Conservation (phyloP, 164 flowering plant genomes). For the Magnolia officinalis region DNA sequence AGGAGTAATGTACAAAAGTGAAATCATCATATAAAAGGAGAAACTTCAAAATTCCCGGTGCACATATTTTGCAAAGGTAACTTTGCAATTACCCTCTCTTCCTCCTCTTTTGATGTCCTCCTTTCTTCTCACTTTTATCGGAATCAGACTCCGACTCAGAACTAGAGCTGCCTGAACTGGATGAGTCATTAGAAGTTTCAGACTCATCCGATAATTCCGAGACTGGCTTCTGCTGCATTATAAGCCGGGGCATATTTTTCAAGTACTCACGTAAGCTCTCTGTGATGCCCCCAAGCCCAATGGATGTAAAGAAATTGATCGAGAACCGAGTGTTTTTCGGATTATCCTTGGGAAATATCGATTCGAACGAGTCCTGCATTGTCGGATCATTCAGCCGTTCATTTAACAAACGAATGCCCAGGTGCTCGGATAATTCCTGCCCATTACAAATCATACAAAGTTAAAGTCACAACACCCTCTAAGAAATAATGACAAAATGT, state of each 20-base stretch:
- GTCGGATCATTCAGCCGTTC: constrained; percentile 73
- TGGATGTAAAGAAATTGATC: constrained; percentile 89
- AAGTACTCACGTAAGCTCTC: constrained; percentile 80
- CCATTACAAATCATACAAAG: neutral
- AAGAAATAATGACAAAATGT: neutral
- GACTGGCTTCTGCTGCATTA: constrained; percentile 74
- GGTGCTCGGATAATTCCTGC: constrained; percentile 89
- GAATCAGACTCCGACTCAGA: constrained; percentile 35
- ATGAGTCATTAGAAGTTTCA: constrained; percentile 28
- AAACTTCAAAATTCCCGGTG: too few relatives aligned
- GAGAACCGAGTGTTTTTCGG: constrained; percentile 86
- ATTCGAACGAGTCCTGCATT: constrained; percentile 77
- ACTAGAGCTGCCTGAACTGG: constrained; percentile 29
- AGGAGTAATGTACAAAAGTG: too few relatives aligned
- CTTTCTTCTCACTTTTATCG: constrained; percentile 31
- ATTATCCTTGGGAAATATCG: constrained; percentile 85
- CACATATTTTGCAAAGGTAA: too few relatives aligned
- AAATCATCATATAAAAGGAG: too few relatives aligned
- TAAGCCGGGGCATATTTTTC: constrained; percentile 86
- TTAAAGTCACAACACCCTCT: neutral
- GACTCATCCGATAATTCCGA: constrained; percentile 51
- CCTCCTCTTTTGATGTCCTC: constrained; percentile 32
- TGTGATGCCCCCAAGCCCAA: constrained; percentile 89
- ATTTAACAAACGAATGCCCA: constrained; percentile 73
- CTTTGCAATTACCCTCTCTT: constrained; percentile 12